phyloP scores from a whole-genome alignment of 129 eudicot species.

The Saussurea involucrata region DNA sequence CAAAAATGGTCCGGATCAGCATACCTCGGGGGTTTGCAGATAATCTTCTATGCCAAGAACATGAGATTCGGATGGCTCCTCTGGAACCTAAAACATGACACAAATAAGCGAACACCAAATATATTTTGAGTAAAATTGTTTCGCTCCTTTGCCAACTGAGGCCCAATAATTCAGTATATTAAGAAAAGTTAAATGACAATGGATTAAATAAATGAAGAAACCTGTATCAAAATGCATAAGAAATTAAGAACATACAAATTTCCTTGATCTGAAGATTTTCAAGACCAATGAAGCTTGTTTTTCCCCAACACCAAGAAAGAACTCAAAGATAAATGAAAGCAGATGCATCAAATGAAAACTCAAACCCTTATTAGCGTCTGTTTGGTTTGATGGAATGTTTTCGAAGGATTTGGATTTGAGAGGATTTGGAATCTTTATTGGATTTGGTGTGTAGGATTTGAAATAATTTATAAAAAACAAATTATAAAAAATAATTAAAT shows the following conservation, averaged over 20 bases:
- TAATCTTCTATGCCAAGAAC: slow-evolving; percentile 58
- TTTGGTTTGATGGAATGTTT: too few species aligned
- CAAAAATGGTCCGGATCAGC: slow-evolving; percentile 9
- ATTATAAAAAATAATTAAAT: too few species aligned
- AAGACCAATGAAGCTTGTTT: slow-evolving; percentile 45
- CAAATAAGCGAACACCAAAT: background rate
- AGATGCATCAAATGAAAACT: background rate
- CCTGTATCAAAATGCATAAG: background rate
- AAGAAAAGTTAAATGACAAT: background rate
- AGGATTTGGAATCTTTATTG: too few species aligned
- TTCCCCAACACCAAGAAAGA: slow-evolving; percentile 43
- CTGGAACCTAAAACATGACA: slow-evolving; percentile 41
- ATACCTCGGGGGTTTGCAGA: slow-evolving; percentile 79
- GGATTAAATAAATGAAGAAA: background rate
- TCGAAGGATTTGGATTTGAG: too few species aligned
- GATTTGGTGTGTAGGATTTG: too few species aligned
- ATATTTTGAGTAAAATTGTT: too few species aligned
- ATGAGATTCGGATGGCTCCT: slow-evolving; percentile 60
- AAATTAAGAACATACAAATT: slow-evolving; percentile 51
- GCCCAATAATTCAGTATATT: too few species aligned
- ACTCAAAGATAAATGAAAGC: background rate
- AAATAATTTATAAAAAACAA: too few species aligned
- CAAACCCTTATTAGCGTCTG: background rate
- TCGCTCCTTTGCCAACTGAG: too few species aligned
- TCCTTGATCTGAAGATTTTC: slow-evolving; percentile 63